A percentile compares a stretch with the other conserved stretches of the same genome.
Conservation (phyloP, 345 rosid genomes). For the Chamaenerion angustifolium region DNA sequence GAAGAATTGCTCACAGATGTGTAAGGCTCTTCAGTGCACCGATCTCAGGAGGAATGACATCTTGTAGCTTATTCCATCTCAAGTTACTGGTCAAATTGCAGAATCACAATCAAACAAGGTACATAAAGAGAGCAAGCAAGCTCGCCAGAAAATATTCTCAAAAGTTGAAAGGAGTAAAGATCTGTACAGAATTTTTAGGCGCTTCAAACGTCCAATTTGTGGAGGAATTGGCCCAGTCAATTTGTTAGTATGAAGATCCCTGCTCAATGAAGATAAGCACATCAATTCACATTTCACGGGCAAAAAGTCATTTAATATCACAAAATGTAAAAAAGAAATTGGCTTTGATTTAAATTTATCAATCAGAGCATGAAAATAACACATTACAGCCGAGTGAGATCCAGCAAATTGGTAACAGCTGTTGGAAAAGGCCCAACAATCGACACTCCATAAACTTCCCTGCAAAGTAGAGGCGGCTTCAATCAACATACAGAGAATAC, state of each 20-base stretch:
- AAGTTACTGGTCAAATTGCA: conserved; percentile 36
- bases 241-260: conserved; percentile 86
- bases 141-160: no score
- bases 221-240: conserved; percentile 93
- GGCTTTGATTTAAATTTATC: background rate
- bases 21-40: conserved; percentile 82
- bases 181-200: conserved; percentile 66
- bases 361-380: background rate
- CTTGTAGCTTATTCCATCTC: conserved; percentile 94
- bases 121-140: no score
- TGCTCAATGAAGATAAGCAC: conserved; percentile 11
- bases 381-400: conserved; percentile 70
- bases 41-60: conserved; percentile 76
- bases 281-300: no score
- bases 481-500: background rate
- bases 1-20: conserved; percentile 50
- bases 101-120: conserved; percentile 4
- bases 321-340: no score
- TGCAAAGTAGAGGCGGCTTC: conserved; percentile 11
- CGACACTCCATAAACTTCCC: conserved; percentile 88
- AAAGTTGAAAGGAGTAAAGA: conserved; percentile 3
- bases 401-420: conserved; percentile 80
- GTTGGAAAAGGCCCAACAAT: conserved; percentile 93
- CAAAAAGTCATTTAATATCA: no score
- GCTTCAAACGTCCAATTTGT: conserved; percentile 80